phyloP scores from a whole-genome alignment of 2,329 filamentous ascomycete genomes.

The Ophiostoma piceae region DNA sequence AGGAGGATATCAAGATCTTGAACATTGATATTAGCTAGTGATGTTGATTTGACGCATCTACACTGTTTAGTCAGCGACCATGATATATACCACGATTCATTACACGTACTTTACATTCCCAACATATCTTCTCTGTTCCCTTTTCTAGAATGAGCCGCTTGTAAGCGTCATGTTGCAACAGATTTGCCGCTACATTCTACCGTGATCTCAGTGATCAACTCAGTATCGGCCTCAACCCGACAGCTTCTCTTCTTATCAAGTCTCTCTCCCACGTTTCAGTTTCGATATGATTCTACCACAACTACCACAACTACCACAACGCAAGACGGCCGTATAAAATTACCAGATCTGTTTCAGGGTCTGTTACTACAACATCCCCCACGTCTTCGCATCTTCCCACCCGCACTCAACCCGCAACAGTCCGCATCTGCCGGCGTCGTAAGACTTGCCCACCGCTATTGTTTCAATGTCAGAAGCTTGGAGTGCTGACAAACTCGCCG shows the following conservation, averaged over 20 bases:
- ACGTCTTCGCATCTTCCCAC: background rate
- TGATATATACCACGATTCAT: background rate
- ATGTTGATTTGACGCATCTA: background rate
- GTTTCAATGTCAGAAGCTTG: no score
- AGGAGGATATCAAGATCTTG: slow-evolving; percentile 95
- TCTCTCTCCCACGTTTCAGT: background rate
- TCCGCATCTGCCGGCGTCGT: slow-evolving; percentile 8
- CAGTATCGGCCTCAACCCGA: background rate
- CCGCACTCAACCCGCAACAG: background rate
- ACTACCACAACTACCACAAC: no score
- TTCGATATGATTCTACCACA: no score
- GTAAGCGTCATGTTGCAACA: no score
- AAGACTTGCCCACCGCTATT: background rate
- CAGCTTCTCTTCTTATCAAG: background rate
- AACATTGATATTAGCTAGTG: slow-evolving; percentile 63
- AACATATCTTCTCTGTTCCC: background rate
- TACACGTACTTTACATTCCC: background rate
- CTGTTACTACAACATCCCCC: background rate
- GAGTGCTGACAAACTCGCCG: background rate
- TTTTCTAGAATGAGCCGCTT: background rate
- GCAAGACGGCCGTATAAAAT: background rate
- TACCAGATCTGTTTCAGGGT: background rate
- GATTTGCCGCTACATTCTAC: background rate
- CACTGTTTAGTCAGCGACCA: background rate
- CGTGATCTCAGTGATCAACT: background rate